Conservation (phyloP, 805 yeast genomes). For the Monosporozyma siamensis region DNA sequence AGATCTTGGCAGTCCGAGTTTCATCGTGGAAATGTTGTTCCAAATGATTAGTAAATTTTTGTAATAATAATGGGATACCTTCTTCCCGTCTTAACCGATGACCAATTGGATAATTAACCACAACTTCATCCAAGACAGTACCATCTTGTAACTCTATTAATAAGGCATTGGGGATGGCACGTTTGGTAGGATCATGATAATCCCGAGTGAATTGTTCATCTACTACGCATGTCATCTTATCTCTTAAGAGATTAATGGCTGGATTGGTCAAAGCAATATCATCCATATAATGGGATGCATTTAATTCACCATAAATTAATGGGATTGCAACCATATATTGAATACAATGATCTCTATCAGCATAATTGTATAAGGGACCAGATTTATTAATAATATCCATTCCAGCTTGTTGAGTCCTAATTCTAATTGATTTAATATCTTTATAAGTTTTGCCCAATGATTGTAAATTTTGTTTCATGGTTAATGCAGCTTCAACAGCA, state of each 20-base stretch:
- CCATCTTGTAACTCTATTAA: conserved; percentile 46
- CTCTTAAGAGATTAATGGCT: conserved; percentile 42
- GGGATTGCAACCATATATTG: conserved; percentile 57
- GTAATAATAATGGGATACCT: conserved; percentile 45
- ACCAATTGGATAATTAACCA: conserved; percentile 49
- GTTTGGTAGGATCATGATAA: conserved; percentile 47
- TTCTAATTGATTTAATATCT: conserved; percentile 41
- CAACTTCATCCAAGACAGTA: conserved; percentile 41
- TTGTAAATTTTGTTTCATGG: conserved; percentile 32
- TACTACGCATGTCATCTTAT: conserved; percentile 46
- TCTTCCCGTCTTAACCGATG: conserved; percentile 51
- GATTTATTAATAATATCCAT: conserved; percentile 49
- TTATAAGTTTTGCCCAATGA: conserved; percentile 35
- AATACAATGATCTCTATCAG: conserved; percentile 57
- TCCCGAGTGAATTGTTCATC: conserved; percentile 41
- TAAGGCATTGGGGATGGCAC: conserved; percentile 49
- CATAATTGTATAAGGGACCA: conserved; percentile 54
- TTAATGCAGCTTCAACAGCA: conserved; percentile 51
- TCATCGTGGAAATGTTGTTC: conserved; percentile 34
- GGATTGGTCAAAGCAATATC: conserved; percentile 39
- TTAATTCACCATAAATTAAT: conserved; percentile 43
- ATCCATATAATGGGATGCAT: conserved; percentile 51
- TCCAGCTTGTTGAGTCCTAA: conserved; percentile 54
- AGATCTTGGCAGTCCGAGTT: conserved; percentile 7
- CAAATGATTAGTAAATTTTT: conserved; percentile 45